phyloP scores from a whole-genome alignment of 768 basidiomycete species.

The Tulasnella sp. region DNA sequence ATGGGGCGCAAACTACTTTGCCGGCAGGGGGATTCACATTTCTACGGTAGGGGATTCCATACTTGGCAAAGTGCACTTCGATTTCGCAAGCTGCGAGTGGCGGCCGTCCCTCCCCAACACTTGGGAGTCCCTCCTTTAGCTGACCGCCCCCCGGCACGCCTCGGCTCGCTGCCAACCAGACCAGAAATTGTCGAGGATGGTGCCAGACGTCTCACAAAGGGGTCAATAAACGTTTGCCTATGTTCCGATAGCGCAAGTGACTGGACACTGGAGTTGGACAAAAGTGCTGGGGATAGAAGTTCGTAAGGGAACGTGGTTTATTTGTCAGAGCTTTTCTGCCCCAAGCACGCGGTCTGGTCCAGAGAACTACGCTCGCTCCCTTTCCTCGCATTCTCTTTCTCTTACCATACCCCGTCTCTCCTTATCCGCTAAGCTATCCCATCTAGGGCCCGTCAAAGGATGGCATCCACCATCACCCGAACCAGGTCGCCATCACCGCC shows the following conservation, averaged over 20 bases:
- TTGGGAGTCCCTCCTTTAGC: not conserved
- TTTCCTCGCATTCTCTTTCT: not conserved
- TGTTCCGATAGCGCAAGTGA: constrained; percentile 4
- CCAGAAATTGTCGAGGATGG: not conserved
- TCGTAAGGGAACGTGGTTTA: constrained; percentile 5
- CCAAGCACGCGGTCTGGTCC: not conserved
- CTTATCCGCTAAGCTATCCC: not conserved
- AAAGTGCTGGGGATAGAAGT: not conserved
- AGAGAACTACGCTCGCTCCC: not conserved
- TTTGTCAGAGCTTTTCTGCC: constrained; percentile 9
- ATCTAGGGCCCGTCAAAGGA: not conserved
- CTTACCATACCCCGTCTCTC: not conserved
- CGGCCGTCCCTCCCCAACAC: not conserved
- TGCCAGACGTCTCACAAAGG: not conserved
- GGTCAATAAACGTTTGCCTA: not conserved
- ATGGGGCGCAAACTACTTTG: not conserved
- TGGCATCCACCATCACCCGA: constrained; percentile 6
- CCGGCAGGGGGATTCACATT: not conserved
- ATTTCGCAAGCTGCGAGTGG: not conserved
- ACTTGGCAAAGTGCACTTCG: not conserved
- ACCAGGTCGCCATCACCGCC: constrained; percentile 10
- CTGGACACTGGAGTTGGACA: not conserved
- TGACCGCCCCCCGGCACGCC: not conserved
- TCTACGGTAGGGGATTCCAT: not conserved
- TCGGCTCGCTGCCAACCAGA: not conserved